A percentile compares a stretch with the other conserved stretches of the same genome.
phyloP scores from a whole-genome alignment of 31 red algal genomes.

The Asparagopsis taxiformis region DNA sequence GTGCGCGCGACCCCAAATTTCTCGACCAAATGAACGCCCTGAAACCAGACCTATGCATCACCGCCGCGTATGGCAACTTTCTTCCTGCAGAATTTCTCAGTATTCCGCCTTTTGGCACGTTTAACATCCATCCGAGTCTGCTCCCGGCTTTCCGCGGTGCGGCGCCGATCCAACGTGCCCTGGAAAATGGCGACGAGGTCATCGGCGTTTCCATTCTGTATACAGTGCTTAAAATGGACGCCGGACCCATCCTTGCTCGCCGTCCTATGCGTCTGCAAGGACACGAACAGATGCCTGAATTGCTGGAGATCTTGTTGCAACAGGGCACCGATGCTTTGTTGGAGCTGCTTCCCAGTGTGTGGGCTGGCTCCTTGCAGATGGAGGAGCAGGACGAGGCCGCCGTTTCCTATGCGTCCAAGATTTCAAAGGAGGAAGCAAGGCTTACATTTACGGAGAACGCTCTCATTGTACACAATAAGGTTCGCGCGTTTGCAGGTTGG shows the following conservation, averaged over 20 bases:
- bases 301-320: conserved; percentile 72
- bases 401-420: conserved; percentile 76
- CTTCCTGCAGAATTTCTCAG: conserved; percentile 80
- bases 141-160: conserved; percentile 93
- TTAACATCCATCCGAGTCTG: conserved; percentile 94
- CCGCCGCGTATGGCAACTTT: conserved; percentile 92
- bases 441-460: conserved; percentile 88
- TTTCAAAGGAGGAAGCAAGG: conserved; percentile 68
- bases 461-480: conserved; percentile 76
- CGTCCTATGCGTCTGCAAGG: conserved; percentile 37
- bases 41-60: conserved; percentile 77
- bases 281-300: conserved; percentile 67
- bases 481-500: conserved; percentile 82
- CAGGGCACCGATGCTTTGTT: conserved; percentile 62
- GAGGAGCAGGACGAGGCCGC: conserved; percentile 45
- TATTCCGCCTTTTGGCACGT: conserved; percentile 78
- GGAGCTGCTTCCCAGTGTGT: conserved; percentile 34
- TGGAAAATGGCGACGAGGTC: conserved; percentile 53
- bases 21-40: conserved; percentile 26
- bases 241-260: conserved; percentile 82
- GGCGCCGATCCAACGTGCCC: conserved; percentile 85
- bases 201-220: conserved; percentile 84
- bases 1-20: conserved; percentile 46
- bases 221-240: conserved; percentile 86
- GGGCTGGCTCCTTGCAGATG: conserved; percentile 20